These are phyloP conservation scores for Albugo candida DNA, from an alignment of 352 stramenopile species.

Conservation along the genomic window DNA sequence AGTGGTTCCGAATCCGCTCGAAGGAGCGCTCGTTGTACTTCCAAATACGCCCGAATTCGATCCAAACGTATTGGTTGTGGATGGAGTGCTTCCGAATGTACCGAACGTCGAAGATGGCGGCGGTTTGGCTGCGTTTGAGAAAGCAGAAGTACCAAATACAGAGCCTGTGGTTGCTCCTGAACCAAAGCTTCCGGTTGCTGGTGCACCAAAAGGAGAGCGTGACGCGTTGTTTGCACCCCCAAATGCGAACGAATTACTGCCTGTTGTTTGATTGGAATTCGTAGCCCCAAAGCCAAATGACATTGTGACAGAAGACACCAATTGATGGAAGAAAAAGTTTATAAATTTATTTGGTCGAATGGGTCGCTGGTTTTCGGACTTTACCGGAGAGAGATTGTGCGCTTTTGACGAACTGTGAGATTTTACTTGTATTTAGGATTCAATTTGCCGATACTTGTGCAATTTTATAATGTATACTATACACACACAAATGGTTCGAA, in stretches of 20 bases:
- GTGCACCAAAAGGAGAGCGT: slow-evolving; percentile 17
- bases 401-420: too few species aligned
- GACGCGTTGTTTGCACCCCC: slow-evolving; percentile 10
- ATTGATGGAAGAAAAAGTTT: too few species aligned
- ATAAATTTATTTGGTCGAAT: too few species aligned
- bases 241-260: slow-evolving; percentile 4
- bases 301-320: too few species aligned
- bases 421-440: too few species aligned
- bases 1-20: slow-evolving; percentile 8
- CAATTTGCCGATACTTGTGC: too few species aligned
- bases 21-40: background rate
- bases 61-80: background rate
- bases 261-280: background rate
- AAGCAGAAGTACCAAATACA: slow-evolving; percentile 7
- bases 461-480: too few species aligned
- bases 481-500: too few species aligned
- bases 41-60: background rate
- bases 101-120: background rate
- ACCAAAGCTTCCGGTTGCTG: slow-evolving; percentile 11
- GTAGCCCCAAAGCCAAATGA: too few species aligned
- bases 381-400: too few species aligned
- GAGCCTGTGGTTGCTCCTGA: slow-evolving; percentile 6
- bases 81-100: background rate
- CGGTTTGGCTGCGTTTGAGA: background rate
- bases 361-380: too few species aligned